Base-by-base conservation (phyloP, 805 yeast species). In the Candida saitoana region DNA sequence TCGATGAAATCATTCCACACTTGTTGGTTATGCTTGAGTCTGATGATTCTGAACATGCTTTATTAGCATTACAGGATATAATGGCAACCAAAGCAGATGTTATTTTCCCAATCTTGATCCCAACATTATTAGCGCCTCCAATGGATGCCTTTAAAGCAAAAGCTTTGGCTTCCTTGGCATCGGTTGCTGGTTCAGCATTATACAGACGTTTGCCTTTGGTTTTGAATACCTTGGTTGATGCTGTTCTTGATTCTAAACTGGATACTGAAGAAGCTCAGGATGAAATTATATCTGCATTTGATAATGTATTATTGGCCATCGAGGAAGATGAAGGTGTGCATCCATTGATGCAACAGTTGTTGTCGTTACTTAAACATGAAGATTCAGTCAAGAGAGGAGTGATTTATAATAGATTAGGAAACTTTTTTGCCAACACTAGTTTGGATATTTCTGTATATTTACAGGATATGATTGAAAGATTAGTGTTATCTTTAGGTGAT, bases 41-140 rank as follows among this genome's bases (percentile, higher is more conserved):
- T 8, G 58, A 73, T 2, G 67, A 74, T 12, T 79, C 90, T 0
- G 87, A 80, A 38, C 74, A 77, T 55, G 96, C 99, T 1, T 74
- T 93, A 49, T 73, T 82, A 40, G 99, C 98, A 5, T 74, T 93
- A 49, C 82, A 84, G 65, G 97, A 90, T 57, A 84, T 93, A 52
- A 87, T 91, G 95, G 78, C 93, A 8, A 82, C 89, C 2, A 87
- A 87, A 55, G 76, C 97, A 5, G 95, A 87, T 44, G 83, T 87
- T 3, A 87, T 95, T 43, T 89, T 95, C 89, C 97, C 98, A 38
- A 84, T 87, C 37, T 76, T 93, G 58, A 74, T 91, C 45, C 97
- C 98, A 34, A 78, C 95, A 0, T 73, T 93, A 56, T 71, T 91
- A 56, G 61, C 80, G 4, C 82, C 88, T 5, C 97, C 97, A 12